Conservation (phyloP, 768 basidiomycete genomes). For the Podaxis carcinomalis region DNA sequence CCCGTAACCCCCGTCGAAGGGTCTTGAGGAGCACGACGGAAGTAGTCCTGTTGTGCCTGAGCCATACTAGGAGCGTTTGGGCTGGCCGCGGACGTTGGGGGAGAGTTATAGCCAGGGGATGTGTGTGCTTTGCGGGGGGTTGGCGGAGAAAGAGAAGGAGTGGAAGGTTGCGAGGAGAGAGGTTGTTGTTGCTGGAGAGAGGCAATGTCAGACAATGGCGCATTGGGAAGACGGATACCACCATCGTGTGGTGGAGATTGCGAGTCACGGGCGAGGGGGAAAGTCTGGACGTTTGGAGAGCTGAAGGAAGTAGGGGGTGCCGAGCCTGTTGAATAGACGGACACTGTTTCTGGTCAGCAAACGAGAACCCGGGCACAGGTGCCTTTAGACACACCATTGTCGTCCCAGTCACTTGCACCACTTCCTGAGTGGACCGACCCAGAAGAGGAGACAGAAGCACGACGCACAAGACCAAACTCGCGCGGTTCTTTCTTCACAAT, state of each 20-base stretch:
- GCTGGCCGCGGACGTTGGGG: slow-evolving; percentile 13
- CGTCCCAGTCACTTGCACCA: slow-evolving; percentile 78
- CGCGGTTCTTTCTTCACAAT: slow-evolving; percentile 62
- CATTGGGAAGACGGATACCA: slow-evolving; percentile 71
- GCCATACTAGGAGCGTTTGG: slow-evolving; percentile 1
- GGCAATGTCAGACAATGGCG: slow-evolving; percentile 67
- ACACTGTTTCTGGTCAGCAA: slow-evolving; percentile 30
- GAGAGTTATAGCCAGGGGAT: slow-evolving; percentile 21
- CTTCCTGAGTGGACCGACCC: slow-evolving; percentile 52
- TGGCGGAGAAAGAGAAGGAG: slow-evolving; percentile 16
- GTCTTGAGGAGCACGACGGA: slow-evolving; percentile 13
- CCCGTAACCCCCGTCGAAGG: slow-evolving; percentile 3
- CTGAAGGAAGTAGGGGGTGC: slow-evolving; percentile 62
- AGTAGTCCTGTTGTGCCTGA: slow-evolving; percentile 17
- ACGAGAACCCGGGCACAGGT: slow-evolving; percentile 13
- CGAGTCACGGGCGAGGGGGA: slow-evolving; percentile 52
- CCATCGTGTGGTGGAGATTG: slow-evolving; percentile 40
- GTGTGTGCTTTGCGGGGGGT: slow-evolving; percentile 22
- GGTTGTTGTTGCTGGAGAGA: slow-evolving; percentile 27
- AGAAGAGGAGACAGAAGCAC: slow-evolving; percentile 61
- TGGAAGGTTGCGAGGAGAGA: slow-evolving; percentile 16
- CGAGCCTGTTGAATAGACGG: slow-evolving; percentile 55
- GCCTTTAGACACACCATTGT: slow-evolving; percentile 51
- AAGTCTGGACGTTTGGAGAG: slow-evolving; percentile 57
- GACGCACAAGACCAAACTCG: slow-evolving; percentile 47